These are phyloP conservation scores for Liquidambar formosana DNA, from an alignment of 164 flowering plant genomes.

Conservation along the genomic window DNA sequence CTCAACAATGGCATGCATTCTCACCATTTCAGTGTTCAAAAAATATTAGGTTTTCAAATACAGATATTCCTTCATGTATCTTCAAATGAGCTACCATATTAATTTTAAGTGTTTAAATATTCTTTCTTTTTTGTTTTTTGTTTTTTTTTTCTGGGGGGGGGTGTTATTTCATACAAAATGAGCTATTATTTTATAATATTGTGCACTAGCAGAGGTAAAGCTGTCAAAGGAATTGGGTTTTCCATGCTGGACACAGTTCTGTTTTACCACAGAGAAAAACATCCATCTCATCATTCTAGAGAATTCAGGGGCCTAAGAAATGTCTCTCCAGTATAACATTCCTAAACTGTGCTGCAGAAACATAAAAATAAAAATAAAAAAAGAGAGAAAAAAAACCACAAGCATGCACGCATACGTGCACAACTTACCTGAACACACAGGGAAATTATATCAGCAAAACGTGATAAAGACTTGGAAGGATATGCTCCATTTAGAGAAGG, in stretches of 20 bases:
- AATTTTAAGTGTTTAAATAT: no score
- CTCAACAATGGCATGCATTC: no score
- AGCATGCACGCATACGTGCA: neutral
- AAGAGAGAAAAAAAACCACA: neutral
- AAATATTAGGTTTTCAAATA: no score
- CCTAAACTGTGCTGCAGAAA: neutral
- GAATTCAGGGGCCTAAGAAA: neutral
- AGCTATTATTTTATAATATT: no score
- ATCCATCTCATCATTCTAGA: neutral
- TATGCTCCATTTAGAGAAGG: conserved; percentile 55
- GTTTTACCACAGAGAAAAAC: neutral
- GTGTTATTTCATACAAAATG: no score
- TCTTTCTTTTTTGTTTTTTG: no score
- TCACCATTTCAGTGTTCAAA: no score
- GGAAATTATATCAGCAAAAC: conserved; percentile 74
- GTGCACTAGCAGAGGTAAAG: no score
- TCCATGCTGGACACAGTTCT: neutral
- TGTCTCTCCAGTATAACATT: neutral
- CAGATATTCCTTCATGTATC: no score
- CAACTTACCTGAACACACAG: conserved; percentile 58
- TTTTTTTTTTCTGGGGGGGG: no score
- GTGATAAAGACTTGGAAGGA: conserved; percentile 63
- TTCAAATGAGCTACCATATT: no score
- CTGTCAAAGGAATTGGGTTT: neutral
- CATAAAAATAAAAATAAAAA: neutral